Evolutionary conservation across 2,329 filamentous ascomycete genomes (phyloP), one percentile per base, ranked within the genome.

Genomic region (Tolypocladium nubicola): DNA sequence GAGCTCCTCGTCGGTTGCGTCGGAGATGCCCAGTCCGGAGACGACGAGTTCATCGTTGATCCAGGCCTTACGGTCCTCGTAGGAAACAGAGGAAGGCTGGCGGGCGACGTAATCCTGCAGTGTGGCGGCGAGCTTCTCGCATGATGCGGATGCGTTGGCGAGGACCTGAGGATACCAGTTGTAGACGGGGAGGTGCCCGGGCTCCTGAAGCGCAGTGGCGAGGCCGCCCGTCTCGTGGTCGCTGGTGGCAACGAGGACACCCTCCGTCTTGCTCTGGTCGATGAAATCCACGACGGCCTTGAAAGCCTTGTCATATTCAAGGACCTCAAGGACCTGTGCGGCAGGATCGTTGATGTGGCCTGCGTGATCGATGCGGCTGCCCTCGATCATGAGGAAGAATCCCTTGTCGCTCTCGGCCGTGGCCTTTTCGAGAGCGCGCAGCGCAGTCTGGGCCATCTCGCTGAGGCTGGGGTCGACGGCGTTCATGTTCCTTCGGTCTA

Each of bases 381-480:
- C 94, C 73, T 99, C 94, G 60, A 99, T 95, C 93, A 99, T 96
- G 65, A 99, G 78, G 74, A 99, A 99, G 78, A 97, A 99, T 5
- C 94, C 94, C 72, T 95, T 85, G 47, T 97, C 90, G 61, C 83
- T 90, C 67, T 92, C 79, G 67, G 83, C 79, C 0, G 94, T 97
- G 0, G 92, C 94, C 59, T 85, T 84, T 61, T 88, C 87, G 30
- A 99, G 81, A 1, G 89, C 85, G 16, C 80, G 83, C 60, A 99
- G 77, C 1, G 94, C 93, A 19, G 89, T 90, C 63, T 81, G 80
- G 10, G 93, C 84, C 91, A 97, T 97, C 73, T 97, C 92, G 68
- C 89, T 88, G 45, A 99, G 77, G 19, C 90, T 93, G 4, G 94
- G 94, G 68, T 96, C 97, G 37, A 85, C 71, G 56, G 94, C 84